A percentile compares a stretch with the other conserved stretches of the same genome.
These are phyloP conservation scores for Aspergillus versicolor DNA, from an alignment of 2,329 filamentous ascomycete genomes.

Conservation along the genomic window DNA sequence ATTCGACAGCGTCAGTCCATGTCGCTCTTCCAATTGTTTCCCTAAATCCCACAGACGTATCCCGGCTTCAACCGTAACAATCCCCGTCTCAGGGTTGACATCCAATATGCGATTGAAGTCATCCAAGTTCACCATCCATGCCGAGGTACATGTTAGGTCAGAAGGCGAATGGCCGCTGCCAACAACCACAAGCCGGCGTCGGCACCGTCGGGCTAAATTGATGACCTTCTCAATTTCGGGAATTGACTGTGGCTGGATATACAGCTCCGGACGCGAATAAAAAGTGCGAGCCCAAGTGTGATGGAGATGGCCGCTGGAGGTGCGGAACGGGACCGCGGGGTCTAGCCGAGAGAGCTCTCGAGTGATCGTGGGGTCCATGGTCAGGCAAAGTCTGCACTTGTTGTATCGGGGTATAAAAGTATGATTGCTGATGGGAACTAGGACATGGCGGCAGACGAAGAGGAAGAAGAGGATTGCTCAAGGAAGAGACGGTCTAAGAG, in stretches of 20 bases:
- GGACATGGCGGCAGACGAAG: background rate
- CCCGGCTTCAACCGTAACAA: conserved; percentile 80
- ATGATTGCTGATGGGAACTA: background rate
- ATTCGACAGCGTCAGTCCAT: conserved; percentile 84
- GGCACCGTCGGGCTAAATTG: conserved; percentile 74
- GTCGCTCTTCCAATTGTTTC: conserved; percentile 63
- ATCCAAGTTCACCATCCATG: conserved; percentile 94
- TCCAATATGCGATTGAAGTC: conserved; percentile 71
- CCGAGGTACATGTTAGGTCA: conserved; percentile 86
- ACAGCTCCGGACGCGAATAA: conserved; percentile 83
- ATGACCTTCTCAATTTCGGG: conserved; percentile 81
- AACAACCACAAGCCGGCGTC: conserved; percentile 79
- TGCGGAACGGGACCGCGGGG: conserved; percentile 72
- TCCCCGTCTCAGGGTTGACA: conserved; percentile 63
- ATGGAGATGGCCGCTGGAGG: conserved; percentile 70
- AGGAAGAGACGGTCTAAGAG: background rate
- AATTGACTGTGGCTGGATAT: conserved; percentile 77
- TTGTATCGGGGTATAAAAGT: background rate
- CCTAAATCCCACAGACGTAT: conserved; percentile 78
- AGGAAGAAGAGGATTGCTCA: background rate
- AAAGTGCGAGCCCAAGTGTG: conserved; percentile 95
- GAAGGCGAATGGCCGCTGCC: conserved; percentile 91
- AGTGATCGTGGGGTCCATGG: conserved; percentile 48
- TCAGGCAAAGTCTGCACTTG: conserved; percentile 3
- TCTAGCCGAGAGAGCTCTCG: conserved; percentile 60